Evolutionary conservation across 768 basidiomycete species (phyloP), one percentile per base, ranked within the genome.

Genomic region (Phallus indusiatus): DNA sequence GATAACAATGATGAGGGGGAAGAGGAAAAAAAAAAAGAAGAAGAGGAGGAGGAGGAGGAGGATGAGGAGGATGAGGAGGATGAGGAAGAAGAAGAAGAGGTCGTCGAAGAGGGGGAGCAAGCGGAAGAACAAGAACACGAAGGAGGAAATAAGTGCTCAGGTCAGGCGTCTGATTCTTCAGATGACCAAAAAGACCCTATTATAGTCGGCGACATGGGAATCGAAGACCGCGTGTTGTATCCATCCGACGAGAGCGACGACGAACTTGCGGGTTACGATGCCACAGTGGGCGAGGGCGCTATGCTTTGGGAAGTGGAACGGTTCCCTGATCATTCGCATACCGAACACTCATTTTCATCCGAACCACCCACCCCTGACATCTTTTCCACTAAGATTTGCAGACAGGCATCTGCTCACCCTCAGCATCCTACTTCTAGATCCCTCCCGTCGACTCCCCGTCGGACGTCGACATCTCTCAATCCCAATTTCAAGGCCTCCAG

Each of bases 1-100:
- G 48, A 71, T 60, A 81, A 81, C 1, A 74, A 73, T 24, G 76
- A 76, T 34, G 74, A 75, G 0, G 79, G 79, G 24, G 76, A 73
- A 10, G 73, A 67, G 17, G 64, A 64, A 8, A 64, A 63, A 28
- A 7, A 7, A 28, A 7, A 28, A 7, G 28, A 28, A 7, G 28
- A 28, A 16, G 63, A 55, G 12, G 63, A 63, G 16, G 24, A 56
- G n/a, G 54, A 35, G 42, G 66, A 24, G 18, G 55, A 24, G 35
- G 54, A 56, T 17, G 54, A 35, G 42, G 66, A 24, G 18, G 55
- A 24, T 22, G 54, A 51, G 11, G 59, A 42, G 21, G 53, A 60
- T 17, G 51, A 18, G 68, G 55, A 47, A 11, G 33, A 47, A n/a
- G 50, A 52, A 22, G 33, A 33, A n/a, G 37, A 65, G 67, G n/a